Evolutionary conservation across 768 basidiomycete species (phyloP).

Genomic region (Leccinum broughii): DNA sequence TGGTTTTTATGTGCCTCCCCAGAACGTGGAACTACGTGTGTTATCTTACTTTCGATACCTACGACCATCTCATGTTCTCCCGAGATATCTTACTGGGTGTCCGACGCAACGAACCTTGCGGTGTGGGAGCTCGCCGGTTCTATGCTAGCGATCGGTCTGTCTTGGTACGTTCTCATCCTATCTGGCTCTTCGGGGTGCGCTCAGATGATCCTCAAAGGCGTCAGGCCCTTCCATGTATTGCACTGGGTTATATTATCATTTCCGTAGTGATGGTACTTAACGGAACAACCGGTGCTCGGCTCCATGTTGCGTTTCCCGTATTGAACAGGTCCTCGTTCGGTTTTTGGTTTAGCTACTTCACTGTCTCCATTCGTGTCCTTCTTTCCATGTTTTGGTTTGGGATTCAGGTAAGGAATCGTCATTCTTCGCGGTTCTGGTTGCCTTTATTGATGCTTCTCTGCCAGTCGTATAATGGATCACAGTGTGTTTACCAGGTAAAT

Average conservation of each 20-base stretch:
- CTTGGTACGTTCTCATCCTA: conserved; percentile 45
- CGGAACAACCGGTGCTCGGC: conserved; percentile 73
- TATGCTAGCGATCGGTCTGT: conserved; percentile 73
- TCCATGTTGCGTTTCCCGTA: conserved; percentile 75
- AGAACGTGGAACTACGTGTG: conserved; percentile 63
- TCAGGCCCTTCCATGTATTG: conserved; percentile 68
- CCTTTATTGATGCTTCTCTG: not conserved
- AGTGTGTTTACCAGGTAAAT: conserved; percentile 64
- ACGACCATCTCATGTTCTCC: conserved; percentile 16
- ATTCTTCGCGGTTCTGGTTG: not conserved
- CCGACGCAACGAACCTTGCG: conserved; percentile 40
- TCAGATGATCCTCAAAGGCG: conserved; percentile 40
- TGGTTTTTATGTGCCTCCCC: not conserved
- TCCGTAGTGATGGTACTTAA: conserved; percentile 74
- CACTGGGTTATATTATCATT: conserved; percentile 71
- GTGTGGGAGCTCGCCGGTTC: conserved; percentile 58
- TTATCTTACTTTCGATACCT: conserved; percentile 40
- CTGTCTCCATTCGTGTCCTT: conserved; percentile 72
- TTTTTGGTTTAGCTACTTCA: conserved; percentile 88
- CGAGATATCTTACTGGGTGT: conserved; percentile 33
- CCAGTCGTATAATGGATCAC: conserved; percentile 61
- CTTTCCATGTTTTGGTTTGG: conserved; percentile 85
- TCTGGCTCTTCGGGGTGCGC: not conserved
- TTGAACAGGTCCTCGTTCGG: conserved; percentile 86
- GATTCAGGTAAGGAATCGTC: conserved; percentile 50